These are phyloP conservation scores for Monosporascus sp. DNA, from an alignment of 2,329 filamentous ascomycete species.

Conservation along the genomic window DNA sequence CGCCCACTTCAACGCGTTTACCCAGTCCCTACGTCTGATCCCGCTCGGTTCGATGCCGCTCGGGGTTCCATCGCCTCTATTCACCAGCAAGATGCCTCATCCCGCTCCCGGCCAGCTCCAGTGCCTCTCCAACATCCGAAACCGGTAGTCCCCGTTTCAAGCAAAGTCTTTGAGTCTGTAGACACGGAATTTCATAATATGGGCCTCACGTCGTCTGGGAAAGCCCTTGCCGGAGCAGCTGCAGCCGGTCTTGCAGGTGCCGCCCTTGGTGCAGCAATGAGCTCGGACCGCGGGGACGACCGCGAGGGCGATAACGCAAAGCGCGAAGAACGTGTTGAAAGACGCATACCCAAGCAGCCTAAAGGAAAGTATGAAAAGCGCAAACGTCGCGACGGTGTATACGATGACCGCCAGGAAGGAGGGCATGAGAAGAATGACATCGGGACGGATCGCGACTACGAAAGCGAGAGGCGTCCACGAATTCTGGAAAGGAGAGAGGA, in stretches of 20 bases:
- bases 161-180: constrained; percentile 58
- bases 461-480: constrained; percentile 12
- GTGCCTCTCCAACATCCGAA: constrained; percentile 81
- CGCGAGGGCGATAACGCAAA: constrained; percentile 21
- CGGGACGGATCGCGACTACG: constrained; percentile 11
- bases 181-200: constrained; percentile 32
- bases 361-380: constrained; percentile 14
- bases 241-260: constrained; percentile 45
- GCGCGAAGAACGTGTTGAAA: constrained; percentile 16
- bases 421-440: constrained; percentile 15
- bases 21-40: constrained; percentile 63
- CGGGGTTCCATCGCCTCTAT: constrained; percentile 43
- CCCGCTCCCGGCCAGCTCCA: constrained; percentile 47
- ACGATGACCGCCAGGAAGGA: constrained; percentile 25
- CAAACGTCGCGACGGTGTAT: constrained; percentile 20
- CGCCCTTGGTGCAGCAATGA: constrained; percentile 42
- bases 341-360: constrained; percentile 24
- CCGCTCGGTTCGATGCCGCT: constrained; percentile 54
- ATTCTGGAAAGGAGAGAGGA: constrained; percentile 13
- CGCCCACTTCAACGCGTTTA: constrained; percentile 58
- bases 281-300: constrained; percentile 29
- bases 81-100: constrained; percentile 33
- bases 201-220: constrained; percentile 32
- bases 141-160: constrained; percentile 68
- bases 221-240: constrained; percentile 39